These are phyloP conservation scores for Mycena venus DNA, from an alignment of 768 basidiomycete genomes.

Conservation along the genomic window DNA sequence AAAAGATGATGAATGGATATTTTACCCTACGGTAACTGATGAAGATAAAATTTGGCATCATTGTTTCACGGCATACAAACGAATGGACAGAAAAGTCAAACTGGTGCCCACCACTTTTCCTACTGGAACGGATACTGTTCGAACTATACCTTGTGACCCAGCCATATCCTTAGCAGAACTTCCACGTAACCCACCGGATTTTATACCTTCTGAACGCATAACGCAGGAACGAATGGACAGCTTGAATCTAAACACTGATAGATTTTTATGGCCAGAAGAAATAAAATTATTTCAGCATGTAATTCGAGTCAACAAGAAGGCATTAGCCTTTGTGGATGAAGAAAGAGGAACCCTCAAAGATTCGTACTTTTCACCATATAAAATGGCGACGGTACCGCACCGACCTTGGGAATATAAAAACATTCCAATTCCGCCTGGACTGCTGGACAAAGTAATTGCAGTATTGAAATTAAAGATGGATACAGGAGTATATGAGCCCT, in stretches of 20 bases:
- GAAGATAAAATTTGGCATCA: not conserved
- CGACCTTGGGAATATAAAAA: not conserved
- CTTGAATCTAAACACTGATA: not conserved
- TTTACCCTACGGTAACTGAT: not conserved
- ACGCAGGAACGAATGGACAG: not conserved
- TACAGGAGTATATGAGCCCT: too few relatives aligned
- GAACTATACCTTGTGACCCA: not conserved
- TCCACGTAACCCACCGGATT: not conserved
- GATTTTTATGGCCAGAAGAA: not conserved
- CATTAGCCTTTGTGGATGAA: not conserved
- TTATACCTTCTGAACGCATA: not conserved
- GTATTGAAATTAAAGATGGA: too few relatives aligned
- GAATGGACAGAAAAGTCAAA: not conserved
- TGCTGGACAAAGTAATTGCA: slow-evolving; percentile 21
- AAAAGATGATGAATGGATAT: not conserved
- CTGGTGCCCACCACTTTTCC: not conserved
- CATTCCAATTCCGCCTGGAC: not conserved
- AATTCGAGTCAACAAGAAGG: not conserved
- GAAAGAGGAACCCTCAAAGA: slow-evolving; percentile 10
- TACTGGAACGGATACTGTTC: not conserved
- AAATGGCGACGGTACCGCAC: too few relatives aligned
- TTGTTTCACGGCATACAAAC: not conserved
- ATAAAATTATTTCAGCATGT: too few relatives aligned
- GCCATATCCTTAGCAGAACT: not conserved
- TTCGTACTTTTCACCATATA: not conserved